Evolutionary conservation across 441 rosid genomes (phyloP).

Genomic region (Metrosideros polymorpha): DNA sequence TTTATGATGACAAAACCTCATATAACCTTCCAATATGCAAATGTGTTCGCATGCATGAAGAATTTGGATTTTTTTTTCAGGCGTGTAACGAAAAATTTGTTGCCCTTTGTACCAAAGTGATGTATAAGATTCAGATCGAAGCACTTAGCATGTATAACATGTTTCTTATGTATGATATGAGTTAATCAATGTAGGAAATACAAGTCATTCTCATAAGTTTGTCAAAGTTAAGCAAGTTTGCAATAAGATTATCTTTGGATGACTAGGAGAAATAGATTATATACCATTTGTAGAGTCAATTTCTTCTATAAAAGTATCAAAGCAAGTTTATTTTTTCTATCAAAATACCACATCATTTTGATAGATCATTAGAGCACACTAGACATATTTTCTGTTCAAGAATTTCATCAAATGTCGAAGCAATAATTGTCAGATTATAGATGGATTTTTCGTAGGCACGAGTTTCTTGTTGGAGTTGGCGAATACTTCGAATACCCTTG

Average conservation of each 20-base stretch:
- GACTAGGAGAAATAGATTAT: background rate
- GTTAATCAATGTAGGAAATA: background rate
- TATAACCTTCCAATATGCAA: background rate
- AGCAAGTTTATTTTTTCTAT: background rate
- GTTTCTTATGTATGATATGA: too few relatives aligned
- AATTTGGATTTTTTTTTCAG: background rate
- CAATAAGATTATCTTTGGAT: background rate
- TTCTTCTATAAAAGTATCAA: background rate
- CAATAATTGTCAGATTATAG: background rate
- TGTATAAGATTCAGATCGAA: background rate
- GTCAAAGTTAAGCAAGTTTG: background rate
- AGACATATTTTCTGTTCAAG: background rate
- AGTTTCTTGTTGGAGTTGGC: too few relatives aligned
- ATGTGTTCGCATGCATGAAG: background rate
- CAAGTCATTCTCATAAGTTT: background rate
- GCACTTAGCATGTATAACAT: background rate
- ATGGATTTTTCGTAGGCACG: too few relatives aligned
- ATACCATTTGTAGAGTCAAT: background rate
- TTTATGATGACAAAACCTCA: background rate
- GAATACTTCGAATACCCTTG: too few relatives aligned
- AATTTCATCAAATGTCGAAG: background rate
- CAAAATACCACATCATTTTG: background rate
- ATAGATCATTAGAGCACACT: background rate
- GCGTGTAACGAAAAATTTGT: background rate
- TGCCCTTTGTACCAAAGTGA: background rate